Percentiles rank a stretch among this genome's conserved stretches.
phyloP scores from a whole-genome alignment of 768 basidiomycete genomes.

The Auricularia cornea region DNA sequence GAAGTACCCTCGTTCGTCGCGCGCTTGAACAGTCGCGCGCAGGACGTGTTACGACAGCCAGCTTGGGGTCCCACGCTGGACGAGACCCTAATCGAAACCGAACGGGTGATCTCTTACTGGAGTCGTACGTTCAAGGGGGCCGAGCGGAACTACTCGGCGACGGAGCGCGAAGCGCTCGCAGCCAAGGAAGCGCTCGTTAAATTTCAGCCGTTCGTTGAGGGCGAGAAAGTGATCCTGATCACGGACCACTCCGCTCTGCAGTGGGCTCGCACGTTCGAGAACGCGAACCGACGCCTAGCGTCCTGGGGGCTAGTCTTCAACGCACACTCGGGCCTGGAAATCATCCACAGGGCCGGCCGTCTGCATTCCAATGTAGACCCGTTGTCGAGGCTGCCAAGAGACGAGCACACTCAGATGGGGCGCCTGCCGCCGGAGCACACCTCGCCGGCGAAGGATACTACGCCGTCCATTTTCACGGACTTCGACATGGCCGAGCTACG shows the following conservation, averaged over 20 bases:
- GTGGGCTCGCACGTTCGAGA: slow-evolving; percentile 31
- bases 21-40: too few relatives aligned
- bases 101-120: slow-evolving; percentile 11
- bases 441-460: slow-evolving; percentile 17
- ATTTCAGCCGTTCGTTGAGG: slow-evolving; percentile 31
- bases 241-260: slow-evolving; percentile 23
- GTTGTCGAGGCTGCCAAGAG: too few relatives aligned
- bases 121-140: slow-evolving; percentile 22
- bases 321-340: too few relatives aligned
- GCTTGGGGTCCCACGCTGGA: too few relatives aligned
- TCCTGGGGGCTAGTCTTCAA: too few relatives aligned
- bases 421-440: slow-evolving; percentile 25
- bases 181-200: slow-evolving; percentile 30
- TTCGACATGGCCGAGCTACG: too few relatives aligned
- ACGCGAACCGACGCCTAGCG: slow-evolving; percentile 22
- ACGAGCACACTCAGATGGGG: too few relatives aligned
- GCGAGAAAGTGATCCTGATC: slow-evolving; percentile 19
- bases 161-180: slow-evolving; percentile 32
- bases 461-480: too few relatives aligned
- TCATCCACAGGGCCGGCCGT: neutral
- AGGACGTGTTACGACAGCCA: too few relatives aligned
- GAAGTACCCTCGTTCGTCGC: too few relatives aligned
- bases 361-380: slow-evolving; percentile 27
- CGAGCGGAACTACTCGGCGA: slow-evolving; percentile 29
- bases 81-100: too few relatives aligned